Percentiles rank a stretch among this genome's conserved stretches.
phyloP scores from a whole-genome alignment of 2,329 filamentous ascomycete species.

The Ophiognomonia clavigignenti-juglandacearum region DNA sequence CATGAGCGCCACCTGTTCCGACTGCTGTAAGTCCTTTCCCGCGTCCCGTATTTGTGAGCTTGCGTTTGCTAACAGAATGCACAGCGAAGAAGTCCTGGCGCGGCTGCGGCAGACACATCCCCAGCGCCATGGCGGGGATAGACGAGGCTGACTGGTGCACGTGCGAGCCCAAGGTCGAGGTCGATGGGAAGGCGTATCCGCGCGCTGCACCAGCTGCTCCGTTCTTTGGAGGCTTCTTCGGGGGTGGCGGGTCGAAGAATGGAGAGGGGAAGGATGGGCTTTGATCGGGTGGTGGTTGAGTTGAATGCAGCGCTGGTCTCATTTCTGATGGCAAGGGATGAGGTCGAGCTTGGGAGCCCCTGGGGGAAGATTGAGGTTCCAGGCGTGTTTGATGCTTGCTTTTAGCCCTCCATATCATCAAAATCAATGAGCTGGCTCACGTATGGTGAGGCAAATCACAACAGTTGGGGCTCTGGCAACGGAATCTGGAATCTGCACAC shows the following conservation, averaged over 20 bases:
- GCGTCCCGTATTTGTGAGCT: too few species aligned
- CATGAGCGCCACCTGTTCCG: conserved; percentile 33
- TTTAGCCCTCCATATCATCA: too few species aligned
- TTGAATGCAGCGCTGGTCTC: too few species aligned
- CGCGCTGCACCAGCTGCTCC: conserved; percentile 32
- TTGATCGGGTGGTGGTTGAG: conserved; percentile 4
- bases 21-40: conserved; percentile 32
- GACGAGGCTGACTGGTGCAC: conserved; percentile 43
- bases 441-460: too few species aligned
- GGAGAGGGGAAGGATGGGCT: conserved; percentile 17
- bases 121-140: conserved; percentile 37
- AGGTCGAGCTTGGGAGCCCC: too few species aligned
- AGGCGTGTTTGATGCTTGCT: too few species aligned
- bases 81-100: conserved; percentile 45
- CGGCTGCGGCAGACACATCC: conserved; percentile 44
- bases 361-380: too few species aligned
- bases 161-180: conserved; percentile 38
- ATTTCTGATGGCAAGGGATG: too few species aligned
- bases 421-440: too few species aligned
- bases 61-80: too few species aligned
- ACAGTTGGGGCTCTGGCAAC: too few species aligned
- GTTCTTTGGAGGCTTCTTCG: conserved; percentile 27
- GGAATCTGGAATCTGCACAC: too few species aligned
- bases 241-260: conserved; percentile 7
- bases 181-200: conserved; percentile 41